Percentiles rank a stretch among this genome's conserved stretches.
Conservation (phyloP, 768 basidiomycete genomes). For the Agrocybe praecox region DNA sequence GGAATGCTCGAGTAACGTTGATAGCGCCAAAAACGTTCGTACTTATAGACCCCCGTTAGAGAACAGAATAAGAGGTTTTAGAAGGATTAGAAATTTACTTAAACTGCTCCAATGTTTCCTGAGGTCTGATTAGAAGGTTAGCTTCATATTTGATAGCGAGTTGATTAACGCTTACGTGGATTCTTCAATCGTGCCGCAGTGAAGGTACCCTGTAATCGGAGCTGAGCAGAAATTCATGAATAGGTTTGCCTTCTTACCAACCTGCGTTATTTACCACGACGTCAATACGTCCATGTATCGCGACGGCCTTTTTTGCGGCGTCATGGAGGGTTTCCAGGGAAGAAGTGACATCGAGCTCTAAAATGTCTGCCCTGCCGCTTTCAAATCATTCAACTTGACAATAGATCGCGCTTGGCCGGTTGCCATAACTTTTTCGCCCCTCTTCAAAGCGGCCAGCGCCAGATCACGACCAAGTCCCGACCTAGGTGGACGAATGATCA, state of each 20-base stretch:
- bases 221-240: not conserved
- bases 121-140: too few relatives aligned
- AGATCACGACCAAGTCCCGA: constrained; percentile 43
- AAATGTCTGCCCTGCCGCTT: constrained; percentile 34
- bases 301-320: constrained; percentile 36
- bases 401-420: constrained; percentile 40
- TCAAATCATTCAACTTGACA: constrained; percentile 36
- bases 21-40: constrained; percentile 48
- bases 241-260: not conserved
- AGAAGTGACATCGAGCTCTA: constrained; percentile 39
- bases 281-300: constrained; percentile 43
- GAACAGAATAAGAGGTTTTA: not conserved
- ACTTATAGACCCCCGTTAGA: constrained; percentile 23
- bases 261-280: constrained; percentile 52
- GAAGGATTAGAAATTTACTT: constrained; percentile 26
- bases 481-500: constrained; percentile 24
- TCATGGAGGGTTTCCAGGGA: constrained; percentile 34
- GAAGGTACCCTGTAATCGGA: constrained; percentile 32
- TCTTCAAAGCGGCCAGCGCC: constrained; percentile 40
- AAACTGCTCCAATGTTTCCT: constrained; percentile 40
- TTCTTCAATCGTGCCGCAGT: constrained; percentile 34
- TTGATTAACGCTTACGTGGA: constrained; percentile 23
- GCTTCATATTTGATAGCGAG: constrained; percentile 7
- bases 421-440: constrained; percentile 52
- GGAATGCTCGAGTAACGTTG: constrained; percentile 45